Base-by-base conservation (phyloP, 805 yeast genomes). In the Cyberlindnera maritima region DNA sequence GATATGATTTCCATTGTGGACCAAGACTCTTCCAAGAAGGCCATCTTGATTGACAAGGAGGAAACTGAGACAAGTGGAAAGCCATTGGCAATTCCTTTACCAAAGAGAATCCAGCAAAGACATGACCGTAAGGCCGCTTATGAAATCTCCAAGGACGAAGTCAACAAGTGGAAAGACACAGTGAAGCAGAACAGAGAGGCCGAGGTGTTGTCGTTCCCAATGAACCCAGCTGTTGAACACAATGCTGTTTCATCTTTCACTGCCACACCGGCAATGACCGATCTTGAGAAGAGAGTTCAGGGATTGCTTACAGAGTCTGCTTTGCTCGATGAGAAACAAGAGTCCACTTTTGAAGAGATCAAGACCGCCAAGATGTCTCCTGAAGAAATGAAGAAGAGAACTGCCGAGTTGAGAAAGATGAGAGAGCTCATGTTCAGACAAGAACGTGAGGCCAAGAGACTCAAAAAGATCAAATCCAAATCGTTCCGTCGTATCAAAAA, bases 401-500 rank as follows among this genome's bases (percentile, higher is more conserved):
- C 94, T 8, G 79, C 80, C 49, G 96, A 92, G 67, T 74, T 92
- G 56, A 79, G 98, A 56, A 68, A 86, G 60, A 89, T 90, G 97
- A 79, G 99, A 54, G 99, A 94, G 63, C 77, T 92, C 53, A 88
- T 92, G 96, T 94, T 90, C 71, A 77, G 98, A 59, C 97, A 92
- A 59, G 97, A 92, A 70, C 79, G 83, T 61, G 84, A 88, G 60
- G 91, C 98, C 10, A 90, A 80, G 66, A 79, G 99, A 58, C 76
- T 94, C 60, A 92, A 92, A 72, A 94, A 92, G 70, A 94, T 94
- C 66, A 94, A 94, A 66, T 89, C 97, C 33, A 94, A 92, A 67
- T 77, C 89, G 1, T 94, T 83, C 67, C 87, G 88, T 58, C 85
- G 86, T 63, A 85, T 91, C 44, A 83, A 87, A 60, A 89, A 91